A percentile compares a stretch with the other conserved stretches of the same genome.
These are phyloP conservation scores for Balansia obtecta DNA, from an alignment of 2,329 filamentous ascomycete genomes.

Conservation along the genomic window DNA sequence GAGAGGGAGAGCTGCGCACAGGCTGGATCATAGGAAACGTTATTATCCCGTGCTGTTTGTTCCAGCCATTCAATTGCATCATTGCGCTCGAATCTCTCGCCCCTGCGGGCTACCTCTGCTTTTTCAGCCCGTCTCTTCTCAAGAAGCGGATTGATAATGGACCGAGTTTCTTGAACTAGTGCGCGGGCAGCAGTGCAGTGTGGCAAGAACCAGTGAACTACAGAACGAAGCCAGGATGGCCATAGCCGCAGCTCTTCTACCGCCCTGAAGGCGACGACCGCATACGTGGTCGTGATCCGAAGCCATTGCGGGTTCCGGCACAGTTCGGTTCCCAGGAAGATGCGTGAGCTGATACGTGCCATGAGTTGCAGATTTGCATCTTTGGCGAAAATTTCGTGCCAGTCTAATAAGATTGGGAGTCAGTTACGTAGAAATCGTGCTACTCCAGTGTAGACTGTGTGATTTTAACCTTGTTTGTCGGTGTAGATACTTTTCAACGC, in stretches of 20 bases:
- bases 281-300: slow-evolving; percentile 28
- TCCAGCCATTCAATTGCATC: slow-evolving; percentile 13
- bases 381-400: not conserved
- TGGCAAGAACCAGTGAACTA: slow-evolving; percentile 11
- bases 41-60: not conserved
- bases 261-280: slow-evolving; percentile 23
- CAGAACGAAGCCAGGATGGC: slow-evolving; percentile 8
- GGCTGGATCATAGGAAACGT: slow-evolving; percentile 6
- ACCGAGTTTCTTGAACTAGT: slow-evolving; percentile 3
- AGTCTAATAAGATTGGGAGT: not conserved
- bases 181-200: slow-evolving; percentile 7
- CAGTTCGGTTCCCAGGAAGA: slow-evolving; percentile 32
- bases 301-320: slow-evolving; percentile 36
- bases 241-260: slow-evolving; percentile 7
- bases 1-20: slow-evolving; percentile 10
- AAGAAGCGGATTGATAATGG: slow-evolving; percentile 8
- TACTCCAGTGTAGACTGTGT: too few species aligned
- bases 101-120: slow-evolving; percentile 2
- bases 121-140: slow-evolving; percentile 7
- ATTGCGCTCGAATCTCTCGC: slow-evolving; percentile 5
- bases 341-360: slow-evolving; percentile 34
- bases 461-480: not conserved
- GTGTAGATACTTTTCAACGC: not conserved
- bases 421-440: not conserved
- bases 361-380: slow-evolving; percentile 18